Percentiles rank a stretch among this genome's conserved stretches.
phyloP scores from a whole-genome alignment of 2,329 filamentous ascomycete species.

The Elsinoe fawcettii region DNA sequence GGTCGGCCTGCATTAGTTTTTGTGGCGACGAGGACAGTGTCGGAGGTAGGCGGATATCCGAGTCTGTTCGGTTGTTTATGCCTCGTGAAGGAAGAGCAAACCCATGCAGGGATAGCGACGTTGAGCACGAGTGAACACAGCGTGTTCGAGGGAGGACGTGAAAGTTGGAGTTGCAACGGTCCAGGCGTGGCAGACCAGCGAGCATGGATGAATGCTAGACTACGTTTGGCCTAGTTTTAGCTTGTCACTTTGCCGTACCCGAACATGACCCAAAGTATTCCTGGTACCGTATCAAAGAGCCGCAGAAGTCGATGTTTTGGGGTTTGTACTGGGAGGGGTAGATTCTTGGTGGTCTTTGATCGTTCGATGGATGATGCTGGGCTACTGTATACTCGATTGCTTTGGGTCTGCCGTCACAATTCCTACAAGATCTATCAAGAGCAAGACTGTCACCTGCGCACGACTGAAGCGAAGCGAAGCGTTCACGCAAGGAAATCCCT shows the following conservation, averaged over 20 bases:
- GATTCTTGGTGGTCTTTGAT: not conserved
- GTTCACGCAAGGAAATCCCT: not conserved
- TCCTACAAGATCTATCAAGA: no score
- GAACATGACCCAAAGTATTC: not conserved
- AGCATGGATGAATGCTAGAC: not conserved
- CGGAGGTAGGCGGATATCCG: not conserved
- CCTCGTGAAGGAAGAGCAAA: not conserved
- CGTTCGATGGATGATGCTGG: not conserved
- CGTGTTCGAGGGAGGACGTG: not conserved
- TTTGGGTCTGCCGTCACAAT: no score
- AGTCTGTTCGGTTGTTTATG: not conserved
- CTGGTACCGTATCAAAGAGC: not conserved
- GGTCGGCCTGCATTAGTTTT: not conserved
- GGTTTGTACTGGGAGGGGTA: not conserved
- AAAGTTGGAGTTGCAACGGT: constrained; percentile 2
- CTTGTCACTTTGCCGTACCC: not conserved
- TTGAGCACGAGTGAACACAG: not conserved
- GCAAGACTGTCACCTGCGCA: no score
- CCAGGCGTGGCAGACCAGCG: constrained; percentile 6
- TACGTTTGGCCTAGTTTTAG: not conserved
- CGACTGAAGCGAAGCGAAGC: not conserved
- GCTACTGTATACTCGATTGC: no score
- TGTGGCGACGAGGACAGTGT: not conserved
- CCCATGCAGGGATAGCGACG: not conserved
- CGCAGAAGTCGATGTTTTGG: not conserved